These are phyloP conservation scores for Umbellularia californica DNA, from an alignment of 164 flowering plant species.

Conservation along the genomic window DNA sequence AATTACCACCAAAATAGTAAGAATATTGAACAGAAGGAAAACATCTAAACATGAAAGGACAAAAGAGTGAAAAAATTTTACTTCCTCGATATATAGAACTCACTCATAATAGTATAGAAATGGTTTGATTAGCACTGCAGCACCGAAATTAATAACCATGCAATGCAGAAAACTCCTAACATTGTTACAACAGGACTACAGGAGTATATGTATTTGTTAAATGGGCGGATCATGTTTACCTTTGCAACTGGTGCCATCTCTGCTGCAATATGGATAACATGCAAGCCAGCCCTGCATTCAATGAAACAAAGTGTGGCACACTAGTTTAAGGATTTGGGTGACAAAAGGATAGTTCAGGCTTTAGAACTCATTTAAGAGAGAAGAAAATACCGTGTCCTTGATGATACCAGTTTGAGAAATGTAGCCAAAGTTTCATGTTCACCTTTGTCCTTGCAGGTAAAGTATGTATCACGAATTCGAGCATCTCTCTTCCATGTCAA, in stretches of 20 bases:
- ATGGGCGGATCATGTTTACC: slow-evolving; percentile 36
- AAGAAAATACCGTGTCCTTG: slow-evolving; percentile 45
- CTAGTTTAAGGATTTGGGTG: neutral
- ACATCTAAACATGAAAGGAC: no score
- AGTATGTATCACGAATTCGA: slow-evolving; percentile 56
- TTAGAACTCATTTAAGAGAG: neutral
- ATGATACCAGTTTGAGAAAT: slow-evolving; percentile 55
- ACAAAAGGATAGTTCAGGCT: neutral
- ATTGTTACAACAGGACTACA: neutral
- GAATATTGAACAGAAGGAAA: no score
- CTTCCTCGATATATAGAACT: neutral
- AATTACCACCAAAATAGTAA: no score
- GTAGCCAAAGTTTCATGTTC: slow-evolving; percentile 49
- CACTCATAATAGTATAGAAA: neutral
- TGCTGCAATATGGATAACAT: slow-evolving; percentile 90
- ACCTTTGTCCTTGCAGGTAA: slow-evolving; percentile 60
- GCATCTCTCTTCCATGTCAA: slow-evolving; percentile 79
- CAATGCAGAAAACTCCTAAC: neutral
- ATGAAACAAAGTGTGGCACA: slow-evolving; percentile 10
- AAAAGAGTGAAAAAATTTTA: no score
- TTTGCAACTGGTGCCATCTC: slow-evolving; percentile 99
- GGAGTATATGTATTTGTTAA: neutral
- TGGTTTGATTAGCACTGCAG: neutral
- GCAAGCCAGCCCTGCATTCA: slow-evolving; percentile 63
- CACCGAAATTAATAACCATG: neutral